Percentiles rank a stretch among this genome's conserved stretches.
These are phyloP conservation scores for Podaxis carcinomalis DNA, from an alignment of 768 basidiomycete species.

Conservation along the genomic window DNA sequence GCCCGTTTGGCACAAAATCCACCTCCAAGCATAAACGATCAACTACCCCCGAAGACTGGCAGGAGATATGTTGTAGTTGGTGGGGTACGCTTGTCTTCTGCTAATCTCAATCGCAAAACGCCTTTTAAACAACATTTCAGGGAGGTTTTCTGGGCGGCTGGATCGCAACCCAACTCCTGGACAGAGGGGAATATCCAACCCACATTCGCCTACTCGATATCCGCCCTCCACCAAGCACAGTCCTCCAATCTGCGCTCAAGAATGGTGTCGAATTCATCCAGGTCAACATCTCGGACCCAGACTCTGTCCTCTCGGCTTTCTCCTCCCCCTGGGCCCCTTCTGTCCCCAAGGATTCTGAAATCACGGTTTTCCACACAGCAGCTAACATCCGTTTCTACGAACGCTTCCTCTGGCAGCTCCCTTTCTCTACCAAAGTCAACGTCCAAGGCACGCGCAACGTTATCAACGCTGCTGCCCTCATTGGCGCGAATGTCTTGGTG, in stretches of 20 bases:
- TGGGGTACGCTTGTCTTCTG: constrained; percentile 45
- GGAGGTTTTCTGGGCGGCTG: constrained; percentile 76
- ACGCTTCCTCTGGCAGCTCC: constrained; percentile 44
- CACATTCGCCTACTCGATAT: constrained; percentile 67
- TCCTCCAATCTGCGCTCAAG: constrained; percentile 49
- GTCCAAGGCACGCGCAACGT: constrained; percentile 66
- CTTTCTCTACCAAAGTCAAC: constrained; percentile 58
- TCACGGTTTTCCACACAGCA: constrained; percentile 75
- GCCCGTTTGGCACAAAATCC: constrained; percentile 29
- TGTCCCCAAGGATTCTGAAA: constrained; percentile 23
- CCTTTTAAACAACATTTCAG: constrained; percentile 26
- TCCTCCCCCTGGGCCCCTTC: constrained; percentile 54
- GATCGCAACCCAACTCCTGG: constrained; percentile 65
- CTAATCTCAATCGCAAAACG: background rate
- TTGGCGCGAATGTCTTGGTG: constrained; percentile 54
- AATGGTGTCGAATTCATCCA: constrained; percentile 52
- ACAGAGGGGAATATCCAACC: constrained; percentile 66
- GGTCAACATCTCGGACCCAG: constrained; percentile 52
- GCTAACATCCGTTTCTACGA: constrained; percentile 80
- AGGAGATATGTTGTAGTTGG: constrained; percentile 74
- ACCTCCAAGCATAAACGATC: constrained; percentile 31
- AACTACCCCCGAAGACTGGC: constrained; percentile 64
- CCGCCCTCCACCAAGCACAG: constrained; percentile 51
- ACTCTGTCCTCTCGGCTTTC: constrained; percentile 58
- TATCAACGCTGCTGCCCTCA: constrained; percentile 48